These are phyloP conservation scores for Exophiala aquamarina DNA, from an alignment of 2,329 filamentous ascomycete species.

Conservation along the genomic window DNA sequence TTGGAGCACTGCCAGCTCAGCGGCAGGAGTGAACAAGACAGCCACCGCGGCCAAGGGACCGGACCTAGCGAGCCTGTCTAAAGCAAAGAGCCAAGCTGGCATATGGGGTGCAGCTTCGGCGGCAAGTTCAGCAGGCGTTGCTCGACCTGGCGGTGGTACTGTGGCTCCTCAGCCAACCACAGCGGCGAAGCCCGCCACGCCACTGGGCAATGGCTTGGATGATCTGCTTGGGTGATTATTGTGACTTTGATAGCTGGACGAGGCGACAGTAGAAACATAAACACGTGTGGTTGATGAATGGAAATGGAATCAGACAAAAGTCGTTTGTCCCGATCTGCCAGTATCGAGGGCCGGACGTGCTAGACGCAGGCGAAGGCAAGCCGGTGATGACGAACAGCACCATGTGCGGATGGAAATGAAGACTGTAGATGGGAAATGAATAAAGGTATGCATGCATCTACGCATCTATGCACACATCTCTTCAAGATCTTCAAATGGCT, in stretches of 20 bases:
- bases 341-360: no score
- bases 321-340: no score
- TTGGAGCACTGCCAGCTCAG: constrained; percentile 69
- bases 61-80: constrained; percentile 91
- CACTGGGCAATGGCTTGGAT: constrained; percentile 38
- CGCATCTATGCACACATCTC: no score
- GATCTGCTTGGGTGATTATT: constrained; percentile 45
- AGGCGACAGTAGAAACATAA: no score
- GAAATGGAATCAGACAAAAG: no score
- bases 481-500: no score
- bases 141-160: constrained; percentile 44
- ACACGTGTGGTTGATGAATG: neutral
- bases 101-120: constrained; percentile 79
- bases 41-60: constrained; percentile 64
- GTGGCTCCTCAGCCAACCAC: constrained; percentile 38
- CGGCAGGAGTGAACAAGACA: constrained; percentile 71
- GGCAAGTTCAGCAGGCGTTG: constrained; percentile 49
- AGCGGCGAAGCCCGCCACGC: constrained; percentile 35
- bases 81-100: constrained; percentile 92
- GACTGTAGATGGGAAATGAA: no score
- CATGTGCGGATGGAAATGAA: no score
- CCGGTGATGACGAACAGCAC: no score
- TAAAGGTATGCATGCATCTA: no score
- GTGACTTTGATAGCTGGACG: constrained; percentile 1
- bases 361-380: no score